phyloP scores from a whole-genome alignment of 129 eudicot species.

The Flaveria sonorensis region DNA sequence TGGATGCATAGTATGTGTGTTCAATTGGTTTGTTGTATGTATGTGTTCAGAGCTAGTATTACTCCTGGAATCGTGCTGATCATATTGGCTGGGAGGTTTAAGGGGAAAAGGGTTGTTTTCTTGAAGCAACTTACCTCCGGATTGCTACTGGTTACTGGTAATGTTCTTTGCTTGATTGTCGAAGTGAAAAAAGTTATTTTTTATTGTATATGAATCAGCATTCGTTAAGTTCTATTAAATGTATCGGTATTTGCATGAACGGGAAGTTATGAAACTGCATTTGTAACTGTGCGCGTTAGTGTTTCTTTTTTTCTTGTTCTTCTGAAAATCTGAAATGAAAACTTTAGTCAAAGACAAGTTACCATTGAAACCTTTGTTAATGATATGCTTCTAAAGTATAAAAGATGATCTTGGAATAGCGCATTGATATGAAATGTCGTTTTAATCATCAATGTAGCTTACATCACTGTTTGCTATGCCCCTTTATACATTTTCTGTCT shows the following conservation, averaged over 20 bases:
- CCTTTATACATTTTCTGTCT: not conserved
- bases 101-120: slow-evolving; percentile 66
- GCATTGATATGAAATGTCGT: not conserved
- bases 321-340: not conserved
- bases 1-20: slow-evolving; percentile 5
- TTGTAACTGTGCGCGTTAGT: not conserved
- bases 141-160: slow-evolving; percentile 63
- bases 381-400: too few relatives aligned
- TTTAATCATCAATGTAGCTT: too few relatives aligned
- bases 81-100: slow-evolving; percentile 56
- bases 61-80: slow-evolving; percentile 63
- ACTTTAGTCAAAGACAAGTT: not conserved
- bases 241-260: not conserved
- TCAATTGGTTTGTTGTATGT: not conserved
- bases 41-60: slow-evolving; percentile 47
- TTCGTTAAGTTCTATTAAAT: not conserved
- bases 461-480: too few relatives aligned
- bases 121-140: slow-evolving; percentile 67
- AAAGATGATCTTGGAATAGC: not conserved
- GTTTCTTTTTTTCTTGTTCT: not conserved
- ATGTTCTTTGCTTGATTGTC: not conserved
- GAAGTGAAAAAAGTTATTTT: not conserved
- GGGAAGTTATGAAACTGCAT: not conserved
- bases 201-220: not conserved
- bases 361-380: not conserved